Evolutionary conservation across 805 yeast genomes (phyloP).

Genomic region (Priceomyces castillae): DNA sequence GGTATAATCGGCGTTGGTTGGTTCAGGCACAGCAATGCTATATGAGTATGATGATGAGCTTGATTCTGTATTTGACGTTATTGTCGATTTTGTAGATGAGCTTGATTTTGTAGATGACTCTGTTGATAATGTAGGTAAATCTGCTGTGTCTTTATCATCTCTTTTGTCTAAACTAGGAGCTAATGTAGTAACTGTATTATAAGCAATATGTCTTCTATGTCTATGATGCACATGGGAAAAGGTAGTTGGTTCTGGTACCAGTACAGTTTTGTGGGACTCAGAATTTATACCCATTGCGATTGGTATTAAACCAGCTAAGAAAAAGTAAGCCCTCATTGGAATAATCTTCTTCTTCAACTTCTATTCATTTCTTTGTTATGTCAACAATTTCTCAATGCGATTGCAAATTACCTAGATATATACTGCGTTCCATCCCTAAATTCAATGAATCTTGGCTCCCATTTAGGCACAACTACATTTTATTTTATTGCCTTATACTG

Average conservation of each 20-base stretch:
- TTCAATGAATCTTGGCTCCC: background rate
- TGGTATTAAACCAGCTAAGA: background rate
- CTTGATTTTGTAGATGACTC: no score
- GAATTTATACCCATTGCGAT: background rate
- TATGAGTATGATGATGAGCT: slow-evolving; percentile 10
- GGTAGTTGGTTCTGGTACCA: background rate
- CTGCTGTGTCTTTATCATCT: background rate
- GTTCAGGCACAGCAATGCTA: slow-evolving; percentile 9
- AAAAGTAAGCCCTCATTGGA: background rate
- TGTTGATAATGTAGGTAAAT: background rate
- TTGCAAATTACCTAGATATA: background rate
- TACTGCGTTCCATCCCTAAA: background rate
- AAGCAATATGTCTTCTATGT: background rate
- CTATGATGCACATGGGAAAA: background rate
- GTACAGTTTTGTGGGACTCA: background rate
- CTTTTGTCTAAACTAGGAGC: background rate
- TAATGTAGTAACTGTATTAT: background rate
- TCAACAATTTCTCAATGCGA: no score
- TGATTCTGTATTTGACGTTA: background rate
- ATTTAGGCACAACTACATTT: background rate
- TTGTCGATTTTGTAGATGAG: background rate
- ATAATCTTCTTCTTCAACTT: background rate
- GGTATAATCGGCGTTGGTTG: slow-evolving; percentile 17
- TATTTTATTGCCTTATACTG: background rate
- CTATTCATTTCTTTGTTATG: background rate